A percentile compares a stretch with the other conserved stretches of the same genome.
Conservation (phyloP, 257 asterid species). For the Thymus quinquecostatus region DNA sequence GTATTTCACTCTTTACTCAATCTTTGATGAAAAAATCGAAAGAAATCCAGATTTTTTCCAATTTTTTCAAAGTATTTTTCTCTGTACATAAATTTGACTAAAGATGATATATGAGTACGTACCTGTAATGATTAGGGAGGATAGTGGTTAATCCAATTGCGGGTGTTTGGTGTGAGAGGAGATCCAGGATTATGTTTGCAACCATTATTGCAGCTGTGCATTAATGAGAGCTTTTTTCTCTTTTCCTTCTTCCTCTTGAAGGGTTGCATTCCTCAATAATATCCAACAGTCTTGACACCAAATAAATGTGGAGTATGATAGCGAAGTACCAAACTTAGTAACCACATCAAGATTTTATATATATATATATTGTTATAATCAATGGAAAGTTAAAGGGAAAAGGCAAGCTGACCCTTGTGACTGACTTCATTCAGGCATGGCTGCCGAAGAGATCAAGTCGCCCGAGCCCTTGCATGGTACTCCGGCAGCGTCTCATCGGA, state of each 20-base stretch:
- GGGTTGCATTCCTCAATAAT: conserved; percentile 26
- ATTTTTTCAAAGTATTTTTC: conserved; percentile 2
- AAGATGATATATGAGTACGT: neutral
- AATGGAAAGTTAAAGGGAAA: too few relatives aligned
- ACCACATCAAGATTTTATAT: conserved; percentile 31
- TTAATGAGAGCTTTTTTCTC: conserved; percentile 34
- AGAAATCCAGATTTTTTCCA: conserved; percentile 3
- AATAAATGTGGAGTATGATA: conserved; percentile 24
- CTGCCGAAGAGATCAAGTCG: conserved; percentile 66
- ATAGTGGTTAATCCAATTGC: conserved; percentile 9
- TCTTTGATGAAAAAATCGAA: conserved; percentile 2
- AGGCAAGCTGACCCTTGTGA: neutral
- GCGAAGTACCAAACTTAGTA: conserved; percentile 36
- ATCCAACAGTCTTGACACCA: conserved; percentile 35
- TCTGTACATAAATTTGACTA: neutral
- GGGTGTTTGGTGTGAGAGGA: conserved; percentile 23
- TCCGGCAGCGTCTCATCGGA: conserved; percentile 35
- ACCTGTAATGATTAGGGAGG: conserved; percentile 18
- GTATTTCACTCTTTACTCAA: conserved; percentile 20
- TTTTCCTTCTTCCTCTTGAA: conserved; percentile 16
- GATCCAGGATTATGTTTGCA: conserved; percentile 30
- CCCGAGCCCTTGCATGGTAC: conserved; percentile 41
- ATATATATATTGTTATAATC: conserved; percentile 1
- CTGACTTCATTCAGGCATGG: conserved; percentile 39
- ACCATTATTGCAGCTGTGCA: conserved; percentile 42